Conservation (phyloP, 768 basidiomycete genomes). For the Austroboletus festivus region DNA sequence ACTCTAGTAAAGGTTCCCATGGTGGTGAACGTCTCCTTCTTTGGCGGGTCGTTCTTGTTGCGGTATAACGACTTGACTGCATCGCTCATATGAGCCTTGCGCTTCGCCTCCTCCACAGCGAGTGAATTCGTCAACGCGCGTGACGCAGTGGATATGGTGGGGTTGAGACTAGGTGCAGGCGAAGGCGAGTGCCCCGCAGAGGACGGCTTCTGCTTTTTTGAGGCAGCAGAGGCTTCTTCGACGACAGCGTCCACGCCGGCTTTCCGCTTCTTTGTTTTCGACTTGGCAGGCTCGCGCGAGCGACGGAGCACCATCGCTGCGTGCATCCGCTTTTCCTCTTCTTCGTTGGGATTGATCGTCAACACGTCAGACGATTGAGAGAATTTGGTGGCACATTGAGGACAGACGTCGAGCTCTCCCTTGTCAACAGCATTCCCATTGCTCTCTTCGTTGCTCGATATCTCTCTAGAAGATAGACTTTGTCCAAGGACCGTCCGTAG, state of each 20-base stretch:
- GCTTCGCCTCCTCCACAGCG: conserved; percentile 77
- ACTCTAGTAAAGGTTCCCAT: conserved; percentile 91
- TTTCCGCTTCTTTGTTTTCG: conserved; percentile 59
- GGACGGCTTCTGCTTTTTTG: conserved; percentile 42
- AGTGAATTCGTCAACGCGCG: conserved; percentile 69
- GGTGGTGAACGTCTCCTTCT: conserved; percentile 88
- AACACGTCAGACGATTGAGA: conserved; percentile 52
- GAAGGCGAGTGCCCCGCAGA: conserved; percentile 13
- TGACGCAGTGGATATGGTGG: conserved; percentile 54
- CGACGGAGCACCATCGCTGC: conserved; percentile 56
- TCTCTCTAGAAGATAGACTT: conserved; percentile 15
- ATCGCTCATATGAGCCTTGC: conserved; percentile 80
- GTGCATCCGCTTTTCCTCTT: conserved; percentile 62
- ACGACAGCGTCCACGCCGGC: conserved; percentile 37
- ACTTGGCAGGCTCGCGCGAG: conserved; percentile 52
- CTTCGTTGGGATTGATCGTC: conserved; percentile 63
- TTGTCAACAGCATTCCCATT: conserved; percentile 15
- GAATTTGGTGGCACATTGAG: conserved; percentile 75
- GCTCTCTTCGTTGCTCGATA: conserved; percentile 26
- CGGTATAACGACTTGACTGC: conserved; percentile 80
- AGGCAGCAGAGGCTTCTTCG: conserved; percentile 30
- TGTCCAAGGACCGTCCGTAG: conserved; percentile 53
- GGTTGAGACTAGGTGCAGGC: conserved; percentile 37
- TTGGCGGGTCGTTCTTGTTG: conserved; percentile 49
- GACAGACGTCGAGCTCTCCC: conserved; percentile 58